These are phyloP conservation scores for Talaromyces adpressus DNA, from an alignment of 495 filamentous ascomycete species.

Conservation along the genomic window DNA sequence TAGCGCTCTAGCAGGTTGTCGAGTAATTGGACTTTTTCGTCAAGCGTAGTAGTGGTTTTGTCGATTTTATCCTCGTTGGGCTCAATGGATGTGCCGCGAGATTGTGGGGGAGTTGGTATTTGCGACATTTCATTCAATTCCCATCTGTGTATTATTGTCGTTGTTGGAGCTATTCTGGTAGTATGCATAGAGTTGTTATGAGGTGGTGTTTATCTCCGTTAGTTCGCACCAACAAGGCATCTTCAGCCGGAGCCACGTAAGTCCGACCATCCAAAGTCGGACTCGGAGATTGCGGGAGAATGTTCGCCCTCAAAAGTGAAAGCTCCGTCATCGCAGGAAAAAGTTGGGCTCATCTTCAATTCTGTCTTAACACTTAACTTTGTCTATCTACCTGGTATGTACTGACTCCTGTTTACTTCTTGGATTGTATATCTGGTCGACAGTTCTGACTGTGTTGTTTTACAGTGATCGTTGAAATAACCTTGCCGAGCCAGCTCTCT, in stretches of 20 bases:
- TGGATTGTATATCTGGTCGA: background rate
- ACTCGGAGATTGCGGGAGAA: constrained; percentile 4
- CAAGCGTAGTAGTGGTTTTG: constrained; percentile 15
- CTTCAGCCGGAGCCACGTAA: constrained; percentile 5
- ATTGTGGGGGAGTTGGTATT: constrained; percentile 31
- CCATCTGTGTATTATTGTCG: too few relatives aligned
- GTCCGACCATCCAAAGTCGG: background rate
- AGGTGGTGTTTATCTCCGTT: constrained; percentile 1
- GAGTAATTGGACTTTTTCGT: constrained; percentile 33
- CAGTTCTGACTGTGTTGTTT: background rate
- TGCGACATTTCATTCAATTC: constrained; percentile 20
- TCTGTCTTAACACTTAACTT: background rate
- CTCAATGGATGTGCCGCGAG: constrained; percentile 23
- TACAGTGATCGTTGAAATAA: background rate
- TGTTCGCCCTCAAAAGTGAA: background rate
- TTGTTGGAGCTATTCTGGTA: too few relatives aligned
- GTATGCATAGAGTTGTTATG: too few relatives aligned
- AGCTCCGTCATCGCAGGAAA: constrained; percentile 31
- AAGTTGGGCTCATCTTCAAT: background rate
- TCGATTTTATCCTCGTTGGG: constrained; percentile 14
- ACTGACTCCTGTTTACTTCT: background rate
- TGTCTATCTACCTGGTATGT: background rate
- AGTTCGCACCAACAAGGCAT: background rate
- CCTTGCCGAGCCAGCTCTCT: background rate
- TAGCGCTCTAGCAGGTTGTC: constrained; percentile 65